A percentile compares a stretch with the other conserved stretches of the same genome.
These are phyloP conservation scores for Bolboschoenoplectus hybrid DNA, from an alignment of 202 grass and related monocot genomes.

Conservation along the genomic window DNA sequence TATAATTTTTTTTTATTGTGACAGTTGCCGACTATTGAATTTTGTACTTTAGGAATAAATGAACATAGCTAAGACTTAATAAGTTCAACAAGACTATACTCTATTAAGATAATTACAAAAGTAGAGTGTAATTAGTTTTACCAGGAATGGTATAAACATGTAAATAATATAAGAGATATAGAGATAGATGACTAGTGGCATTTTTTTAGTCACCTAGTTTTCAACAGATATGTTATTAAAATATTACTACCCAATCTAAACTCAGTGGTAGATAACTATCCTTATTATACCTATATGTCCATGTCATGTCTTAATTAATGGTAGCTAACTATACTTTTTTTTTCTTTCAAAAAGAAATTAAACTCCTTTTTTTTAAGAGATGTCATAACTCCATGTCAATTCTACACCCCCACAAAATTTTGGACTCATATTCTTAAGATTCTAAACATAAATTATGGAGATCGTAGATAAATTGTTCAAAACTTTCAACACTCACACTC, in stretches of 20 bases:
- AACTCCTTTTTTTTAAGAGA: too few species aligned
- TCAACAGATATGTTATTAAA: slow-evolving; percentile 22
- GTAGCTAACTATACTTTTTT: too few species aligned
- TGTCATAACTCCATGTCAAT: too few species aligned
- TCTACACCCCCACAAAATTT: too few species aligned
- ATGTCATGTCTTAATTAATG: background rate
- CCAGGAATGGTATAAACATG: background rate
- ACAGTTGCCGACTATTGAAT: background rate
- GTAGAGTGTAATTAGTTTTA: background rate
- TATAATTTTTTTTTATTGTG: background rate
- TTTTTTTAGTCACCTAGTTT: slow-evolving; percentile 14
- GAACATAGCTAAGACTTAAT: background rate
- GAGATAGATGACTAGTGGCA: background rate
- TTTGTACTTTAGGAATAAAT: background rate
- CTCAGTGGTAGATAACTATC: background rate
- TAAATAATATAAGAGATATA: background rate
- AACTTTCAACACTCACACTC: too few species aligned
- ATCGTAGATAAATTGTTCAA: too few species aligned
- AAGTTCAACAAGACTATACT: background rate
- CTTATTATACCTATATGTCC: background rate
- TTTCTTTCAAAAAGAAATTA: too few species aligned
- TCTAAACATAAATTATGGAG: too few species aligned
- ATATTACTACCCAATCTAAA: background rate
- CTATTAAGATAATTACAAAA: background rate
- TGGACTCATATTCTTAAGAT: too few species aligned